phyloP scores from a whole-genome alignment of 2,329 filamentous ascomycete species.

The Ascocoryne sarcoides region DNA sequence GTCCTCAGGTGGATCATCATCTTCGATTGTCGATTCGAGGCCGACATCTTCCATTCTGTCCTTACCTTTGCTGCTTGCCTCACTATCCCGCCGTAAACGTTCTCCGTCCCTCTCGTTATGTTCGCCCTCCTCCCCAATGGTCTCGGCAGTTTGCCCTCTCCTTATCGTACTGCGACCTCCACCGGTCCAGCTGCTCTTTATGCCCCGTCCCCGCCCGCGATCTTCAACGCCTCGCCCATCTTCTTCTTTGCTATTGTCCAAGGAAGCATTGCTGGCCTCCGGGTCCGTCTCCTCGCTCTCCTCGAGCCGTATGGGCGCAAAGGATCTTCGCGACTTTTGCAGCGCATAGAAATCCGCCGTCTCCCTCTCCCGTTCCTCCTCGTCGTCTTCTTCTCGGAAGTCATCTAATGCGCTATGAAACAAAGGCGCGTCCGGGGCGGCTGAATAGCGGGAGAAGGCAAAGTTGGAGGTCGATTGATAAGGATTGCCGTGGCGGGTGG shows the following conservation, averaged over 20 bases:
- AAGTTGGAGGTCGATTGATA: constrained; percentile 69
- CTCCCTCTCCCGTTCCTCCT: constrained; percentile 81
- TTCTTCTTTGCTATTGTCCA: constrained; percentile 45
- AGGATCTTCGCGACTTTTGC: constrained; percentile 80
- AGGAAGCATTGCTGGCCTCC: constrained; percentile 49
- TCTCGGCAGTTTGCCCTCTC: constrained; percentile 21
- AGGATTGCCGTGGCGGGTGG: constrained; percentile 52
- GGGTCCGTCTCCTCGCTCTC: constrained; percentile 80
- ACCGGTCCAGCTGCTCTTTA: constrained; percentile 58
- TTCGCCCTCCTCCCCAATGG: constrained; percentile 30
- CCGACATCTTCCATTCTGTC: constrained; percentile 76
- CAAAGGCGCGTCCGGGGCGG: constrained; percentile 73
- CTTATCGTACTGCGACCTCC: constrained; percentile 24
- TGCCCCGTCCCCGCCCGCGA: constrained; percentile 38
- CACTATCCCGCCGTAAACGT: constrained; percentile 20
- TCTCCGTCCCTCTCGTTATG: constrained; percentile 31
- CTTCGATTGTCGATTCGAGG: constrained; percentile 58
- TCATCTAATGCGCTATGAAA: constrained; percentile 89
- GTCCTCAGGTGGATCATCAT: constrained; percentile 52
- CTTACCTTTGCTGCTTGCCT: constrained; percentile 42
- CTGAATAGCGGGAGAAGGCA: constrained; percentile 68
- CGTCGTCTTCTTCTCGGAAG: constrained; percentile 87
- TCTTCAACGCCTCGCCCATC: constrained; percentile 36
- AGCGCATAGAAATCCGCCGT: constrained; percentile 91
- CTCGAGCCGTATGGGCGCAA: constrained; percentile 72